phyloP scores from a whole-genome alignment of 225 moss, liverwort and hornwort species.

The Polytrichum formosum region DNA sequence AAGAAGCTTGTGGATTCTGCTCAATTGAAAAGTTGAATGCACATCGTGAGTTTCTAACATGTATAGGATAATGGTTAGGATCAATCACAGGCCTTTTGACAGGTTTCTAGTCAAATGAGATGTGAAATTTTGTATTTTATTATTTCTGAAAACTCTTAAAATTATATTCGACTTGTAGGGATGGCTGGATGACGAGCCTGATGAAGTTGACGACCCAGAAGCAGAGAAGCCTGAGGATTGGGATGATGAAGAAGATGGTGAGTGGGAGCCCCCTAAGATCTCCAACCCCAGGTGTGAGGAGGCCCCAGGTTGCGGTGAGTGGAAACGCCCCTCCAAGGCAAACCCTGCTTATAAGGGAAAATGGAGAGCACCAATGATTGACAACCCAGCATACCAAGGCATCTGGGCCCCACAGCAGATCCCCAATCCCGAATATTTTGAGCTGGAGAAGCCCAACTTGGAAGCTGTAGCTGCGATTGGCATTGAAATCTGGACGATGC shows the following conservation, averaged over 20 bases:
- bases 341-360: constrained; percentile 63
- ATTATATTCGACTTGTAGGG: constrained; percentile 14
- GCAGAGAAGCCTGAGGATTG: constrained; percentile 66
- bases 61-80: too few relatives aligned
- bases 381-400: constrained; percentile 54
- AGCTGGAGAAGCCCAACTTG: constrained; percentile 54
- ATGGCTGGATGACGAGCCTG: constrained; percentile 71
- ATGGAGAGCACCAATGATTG: constrained; percentile 52
- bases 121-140: too few relatives aligned
- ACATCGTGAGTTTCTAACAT: too few relatives aligned
- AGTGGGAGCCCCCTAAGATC: constrained; percentile 66
- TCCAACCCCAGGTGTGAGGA: constrained; percentile 63
- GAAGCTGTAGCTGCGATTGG: constrained; percentile 60
- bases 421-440: constrained; percentile 50
- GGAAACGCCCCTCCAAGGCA: constrained; percentile 55
- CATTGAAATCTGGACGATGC: constrained; percentile 76
- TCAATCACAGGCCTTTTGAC: too few relatives aligned
- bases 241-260: constrained; percentile 73
- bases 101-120: too few relatives aligned
- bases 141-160: too few relatives aligned
- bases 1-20: too few relatives aligned
- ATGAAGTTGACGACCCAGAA: constrained; percentile 60
- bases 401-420: constrained; percentile 62
- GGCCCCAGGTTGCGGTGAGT: constrained; percentile 60
- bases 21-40: too few relatives aligned